Conservation (phyloP, 208 protist species). For the Naegleria lovaniensis region DNA sequence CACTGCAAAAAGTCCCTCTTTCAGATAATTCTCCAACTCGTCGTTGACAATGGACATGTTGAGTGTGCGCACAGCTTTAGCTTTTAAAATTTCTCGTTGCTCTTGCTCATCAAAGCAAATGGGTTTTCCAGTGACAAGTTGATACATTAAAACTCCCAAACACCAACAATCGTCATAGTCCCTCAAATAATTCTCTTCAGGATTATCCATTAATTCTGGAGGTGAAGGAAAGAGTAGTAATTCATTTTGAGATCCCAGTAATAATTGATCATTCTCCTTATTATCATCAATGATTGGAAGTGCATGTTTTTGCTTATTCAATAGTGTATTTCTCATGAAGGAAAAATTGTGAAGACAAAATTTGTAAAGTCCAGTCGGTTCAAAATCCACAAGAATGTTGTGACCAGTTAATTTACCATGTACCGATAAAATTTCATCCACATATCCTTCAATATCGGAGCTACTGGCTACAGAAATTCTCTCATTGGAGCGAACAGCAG, state of each 20-base stretch:
- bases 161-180: background rate
- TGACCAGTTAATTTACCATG: background rate
- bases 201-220: background rate
- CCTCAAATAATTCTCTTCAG: background rate
- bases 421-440: background rate
- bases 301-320: background rate
- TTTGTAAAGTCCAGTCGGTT: background rate
- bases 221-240: background rate
- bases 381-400: background rate
- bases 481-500: background rate
- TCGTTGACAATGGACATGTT: background rate
- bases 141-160: background rate
- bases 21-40: background rate
- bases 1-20: background rate
- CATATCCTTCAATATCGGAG: background rate
- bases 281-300: background rate
- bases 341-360: background rate
- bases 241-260: background rate
- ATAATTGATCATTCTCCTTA: background rate
- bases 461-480: background rate
- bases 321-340: background rate
- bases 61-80: background rate
- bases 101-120: background rate
- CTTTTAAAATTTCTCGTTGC: background rate
- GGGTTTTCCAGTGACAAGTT: background rate